Percentiles rank a stretch among this genome's conserved stretches.
Evolutionary conservation across 345 rosid genomes (phyloP).

Genomic region (Heritiera fomes): DNA sequence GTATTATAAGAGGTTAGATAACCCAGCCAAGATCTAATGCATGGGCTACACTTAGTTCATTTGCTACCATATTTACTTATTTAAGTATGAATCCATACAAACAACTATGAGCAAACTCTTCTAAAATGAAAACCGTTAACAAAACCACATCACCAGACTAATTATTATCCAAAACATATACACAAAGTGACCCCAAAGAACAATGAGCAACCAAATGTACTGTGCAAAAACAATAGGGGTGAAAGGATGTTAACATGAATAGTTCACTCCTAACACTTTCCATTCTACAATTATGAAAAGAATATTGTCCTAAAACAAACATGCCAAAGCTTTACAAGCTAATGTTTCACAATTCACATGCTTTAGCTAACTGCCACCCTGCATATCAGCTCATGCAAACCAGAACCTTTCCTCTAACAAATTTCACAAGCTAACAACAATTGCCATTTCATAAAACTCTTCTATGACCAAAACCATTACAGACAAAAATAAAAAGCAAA

Average conservation of each 20-base stretch:
- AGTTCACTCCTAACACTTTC: neutral
- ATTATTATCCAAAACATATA: neutral
- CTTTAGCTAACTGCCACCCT: neutral
- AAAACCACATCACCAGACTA: neutral
- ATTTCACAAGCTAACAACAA: neutral
- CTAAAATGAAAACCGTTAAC: neutral
- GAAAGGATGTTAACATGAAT: neutral
- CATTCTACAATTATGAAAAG: conserved; percentile 1
- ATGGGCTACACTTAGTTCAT: neutral
- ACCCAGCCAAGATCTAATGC: neutral
- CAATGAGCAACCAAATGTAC: neutral
- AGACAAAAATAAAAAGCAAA: neutral
- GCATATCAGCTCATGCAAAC: neutral
- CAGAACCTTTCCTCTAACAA: neutral
- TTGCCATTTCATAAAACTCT: neutral
- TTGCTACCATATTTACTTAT: neutral
- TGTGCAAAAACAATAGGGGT: neutral
- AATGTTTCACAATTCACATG: neutral
- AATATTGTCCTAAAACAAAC: neutral
- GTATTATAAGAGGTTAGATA: conserved; percentile 4
- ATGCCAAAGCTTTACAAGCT: neutral
- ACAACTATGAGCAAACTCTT: neutral
- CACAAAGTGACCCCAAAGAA: neutral
- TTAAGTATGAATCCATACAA: neutral
- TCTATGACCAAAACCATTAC: neutral